A percentile compares a stretch with the other conserved stretches of the same genome.
Conservation (phyloP, 176 grass and related monocot species). For the Oropetium thomaeum region DNA sequence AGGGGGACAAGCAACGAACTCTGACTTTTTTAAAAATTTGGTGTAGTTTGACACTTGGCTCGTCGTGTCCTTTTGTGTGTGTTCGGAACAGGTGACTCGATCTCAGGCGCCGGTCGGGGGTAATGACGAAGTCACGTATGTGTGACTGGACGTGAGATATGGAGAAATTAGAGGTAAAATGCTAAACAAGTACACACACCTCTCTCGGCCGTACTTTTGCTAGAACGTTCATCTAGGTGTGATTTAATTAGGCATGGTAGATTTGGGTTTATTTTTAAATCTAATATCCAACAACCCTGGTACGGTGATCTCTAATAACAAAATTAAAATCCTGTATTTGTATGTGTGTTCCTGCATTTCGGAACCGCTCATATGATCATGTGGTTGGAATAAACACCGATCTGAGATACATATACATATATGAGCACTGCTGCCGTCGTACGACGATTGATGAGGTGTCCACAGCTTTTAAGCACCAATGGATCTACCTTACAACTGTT, state of each 20-base stretch:
- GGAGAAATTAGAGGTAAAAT: conserved; percentile 22
- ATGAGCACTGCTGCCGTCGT: too few species aligned
- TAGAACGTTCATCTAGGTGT: conserved; percentile 40
- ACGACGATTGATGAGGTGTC: conserved; percentile 38
- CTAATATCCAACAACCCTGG: background rate
- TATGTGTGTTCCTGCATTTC: background rate
- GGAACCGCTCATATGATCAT: background rate
- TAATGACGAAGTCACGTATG: too few species aligned
- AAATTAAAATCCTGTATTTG: background rate
- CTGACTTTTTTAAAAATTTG: too few species aligned
- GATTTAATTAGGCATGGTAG: conserved; percentile 27
- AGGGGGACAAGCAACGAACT: background rate
- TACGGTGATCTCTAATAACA: background rate
- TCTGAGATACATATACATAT: background rate
- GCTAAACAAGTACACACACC: conserved; percentile 4
- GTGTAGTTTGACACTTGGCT: conserved; percentile 24
- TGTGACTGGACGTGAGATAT: background rate
- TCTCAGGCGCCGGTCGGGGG: too few species aligned
- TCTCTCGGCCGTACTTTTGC: background rate
- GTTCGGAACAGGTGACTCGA: too few species aligned
- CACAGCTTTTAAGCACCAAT: conserved; percentile 32
- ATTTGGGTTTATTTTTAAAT: conserved; percentile 9
- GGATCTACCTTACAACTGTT: conserved; percentile 18
- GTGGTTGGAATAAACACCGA: background rate
- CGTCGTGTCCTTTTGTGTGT: background rate